Conservation (phyloP, 768 basidiomycete species). For the Dioszegia aurantiaca region DNA sequence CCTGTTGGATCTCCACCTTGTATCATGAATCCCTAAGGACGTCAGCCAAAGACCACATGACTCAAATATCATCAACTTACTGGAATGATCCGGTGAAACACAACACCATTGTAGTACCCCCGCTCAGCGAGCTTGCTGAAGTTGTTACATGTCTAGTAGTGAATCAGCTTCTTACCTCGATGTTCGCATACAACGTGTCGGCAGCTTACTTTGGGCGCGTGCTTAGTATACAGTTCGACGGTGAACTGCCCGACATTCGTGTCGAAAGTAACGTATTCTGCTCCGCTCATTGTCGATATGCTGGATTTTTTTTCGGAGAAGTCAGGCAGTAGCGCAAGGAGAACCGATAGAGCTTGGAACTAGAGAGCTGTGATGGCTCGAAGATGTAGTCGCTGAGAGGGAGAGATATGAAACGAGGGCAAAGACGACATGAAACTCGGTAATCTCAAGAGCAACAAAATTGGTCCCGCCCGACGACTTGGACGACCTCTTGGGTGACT, state of each 20-base stretch:
- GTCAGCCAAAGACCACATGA: too few species aligned
- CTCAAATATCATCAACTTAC: constrained; percentile 61
- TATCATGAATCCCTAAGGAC: constrained; percentile 84
- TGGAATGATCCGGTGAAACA: constrained; percentile 88
- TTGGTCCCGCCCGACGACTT: not conserved
- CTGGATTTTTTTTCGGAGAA: too few species aligned
- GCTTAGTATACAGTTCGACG: constrained; percentile 87
- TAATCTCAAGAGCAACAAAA: constrained; percentile 7
- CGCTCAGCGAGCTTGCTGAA: constrained; percentile 84
- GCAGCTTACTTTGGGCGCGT: constrained; percentile 70
- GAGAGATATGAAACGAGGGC: not conserved
- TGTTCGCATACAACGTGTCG: too few species aligned
- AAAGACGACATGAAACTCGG: constrained; percentile 11
- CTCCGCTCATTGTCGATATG: constrained; percentile 4
- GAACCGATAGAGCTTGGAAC: too few species aligned
- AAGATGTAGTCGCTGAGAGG: too few species aligned
- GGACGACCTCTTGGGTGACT: not conserved
- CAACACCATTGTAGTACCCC: constrained; percentile 85
- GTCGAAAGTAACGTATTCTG: constrained; percentile 47
- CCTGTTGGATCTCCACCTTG: constrained; percentile 94
- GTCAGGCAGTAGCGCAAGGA: too few species aligned
- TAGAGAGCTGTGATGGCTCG: too few species aligned
- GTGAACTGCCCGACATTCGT: constrained; percentile 58
- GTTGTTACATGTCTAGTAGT: constrained; percentile 81
- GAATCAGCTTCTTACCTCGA: not conserved